These are phyloP conservation scores for Aspergillus persii DNA, from an alignment of 2,329 filamentous ascomycete species.

Conservation along the genomic window DNA sequence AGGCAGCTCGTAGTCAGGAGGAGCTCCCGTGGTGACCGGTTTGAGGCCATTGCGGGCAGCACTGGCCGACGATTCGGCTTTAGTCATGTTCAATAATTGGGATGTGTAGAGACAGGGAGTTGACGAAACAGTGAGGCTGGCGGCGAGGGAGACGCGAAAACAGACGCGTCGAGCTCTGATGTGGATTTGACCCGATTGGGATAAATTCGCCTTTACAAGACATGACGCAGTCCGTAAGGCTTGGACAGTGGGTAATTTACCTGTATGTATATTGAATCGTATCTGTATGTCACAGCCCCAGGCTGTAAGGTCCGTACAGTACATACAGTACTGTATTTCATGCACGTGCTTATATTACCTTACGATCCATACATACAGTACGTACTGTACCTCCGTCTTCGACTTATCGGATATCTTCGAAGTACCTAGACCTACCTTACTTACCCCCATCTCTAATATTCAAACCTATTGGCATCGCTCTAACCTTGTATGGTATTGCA, in stretches of 20 bases:
- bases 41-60: constrained; percentile 43
- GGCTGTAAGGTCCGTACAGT: no score
- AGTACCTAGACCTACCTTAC: no score
- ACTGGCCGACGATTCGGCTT: constrained; percentile 49
- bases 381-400: background rate
- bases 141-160: background rate
- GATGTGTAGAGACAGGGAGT: background rate
- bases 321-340: no score
- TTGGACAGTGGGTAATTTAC: no score
- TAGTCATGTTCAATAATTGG: constrained; percentile 32
- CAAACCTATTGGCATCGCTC: background rate
- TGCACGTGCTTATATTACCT: background rate
- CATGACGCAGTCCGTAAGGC: background rate
- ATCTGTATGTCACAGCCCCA: no score
- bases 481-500: background rate
- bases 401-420: no score
- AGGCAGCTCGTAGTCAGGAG: constrained; percentile 48
- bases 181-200: background rate
- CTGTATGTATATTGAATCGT: no score
- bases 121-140: background rate
- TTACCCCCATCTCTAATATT: background rate
- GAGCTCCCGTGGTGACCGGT: constrained; percentile 39
- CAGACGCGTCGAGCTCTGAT: background rate
- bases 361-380: background rate
- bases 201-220: background rate